Evolutionary conservation across 2,329 filamentous ascomycete genomes (phyloP), one percentile per base, ranked within the genome.

Genomic region (Pseudogymnoascus sp.): DNA sequence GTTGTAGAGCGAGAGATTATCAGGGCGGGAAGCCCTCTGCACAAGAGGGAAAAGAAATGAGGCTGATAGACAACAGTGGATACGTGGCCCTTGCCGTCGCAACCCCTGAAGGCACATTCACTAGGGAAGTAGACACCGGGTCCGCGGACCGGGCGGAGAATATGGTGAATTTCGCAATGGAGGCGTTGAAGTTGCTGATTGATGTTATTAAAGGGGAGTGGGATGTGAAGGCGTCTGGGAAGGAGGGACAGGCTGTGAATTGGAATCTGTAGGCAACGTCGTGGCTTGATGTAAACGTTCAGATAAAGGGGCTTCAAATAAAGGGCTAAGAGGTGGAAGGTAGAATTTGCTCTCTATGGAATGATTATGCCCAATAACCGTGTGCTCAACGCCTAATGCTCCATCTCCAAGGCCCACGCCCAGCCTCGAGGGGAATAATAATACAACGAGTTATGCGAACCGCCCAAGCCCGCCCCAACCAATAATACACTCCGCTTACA

Each of bases 81-180:
- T 87, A 86, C 75, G 82, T 87, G 29, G 84, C 84, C 14, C 71
- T 88, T 38, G 84, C 84, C n/a, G 81, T 87, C 6, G 79, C 79
- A 21, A 78, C 77, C 12, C 78, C 81, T 16, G 73, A 73, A n/a
- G 82, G 79, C 0, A 80, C 76, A 0, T 77, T 78, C 63, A 81
- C 77, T 61, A 78, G 77, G 62, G 85, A 87, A 71, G 68, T 83
- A 29, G 78, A 83, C 60, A 87, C 84, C 1, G 81, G 79, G 6
- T 72, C 80, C 7, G 75, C 71, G 2, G 79, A 86, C 68, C 74
- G 85, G 62, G 79, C 82, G 69, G 79, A 67, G 60, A 88, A 88
- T 69, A 88, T 88, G 85, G 77, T 87, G 63, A 72, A 72, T 38
- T 88, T 88, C 77, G 83, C 84, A 0, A 75, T 78, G 2, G 83